Evolutionary conservation across 495 filamentous ascomycete species (phyloP), one percentile per base, ranked within the genome.

Genomic region (Aspergillus incahuasiensis): DNA sequence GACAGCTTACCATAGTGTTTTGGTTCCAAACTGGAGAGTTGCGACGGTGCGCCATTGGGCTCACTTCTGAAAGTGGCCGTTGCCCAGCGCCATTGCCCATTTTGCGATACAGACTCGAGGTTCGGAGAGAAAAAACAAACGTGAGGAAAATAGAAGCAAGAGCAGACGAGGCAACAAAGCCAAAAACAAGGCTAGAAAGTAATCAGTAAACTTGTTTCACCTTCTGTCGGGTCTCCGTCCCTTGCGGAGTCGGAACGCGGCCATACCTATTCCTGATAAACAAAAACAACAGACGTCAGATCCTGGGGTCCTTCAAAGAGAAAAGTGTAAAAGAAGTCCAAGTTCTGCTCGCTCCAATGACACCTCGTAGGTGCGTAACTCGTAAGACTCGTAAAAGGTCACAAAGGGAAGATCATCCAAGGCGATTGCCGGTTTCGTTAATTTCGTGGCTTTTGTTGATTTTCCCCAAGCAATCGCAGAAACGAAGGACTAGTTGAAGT

Each of bases 11-110:
- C 79, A 86, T 88, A 28, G 77, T 76, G 40, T 71, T 66, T 67
- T 88, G 83, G 61, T 84, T 85, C 82, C 83, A 90, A 72, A 82
- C 88, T 4, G 87, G 87, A 39, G 90, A 94, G 66, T 95, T 94
- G 38, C 79, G 70, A 56, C 80, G 71, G 51, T 76, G 74, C 46
- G 78, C 79, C 74, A 79, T 74, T 13, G 79, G 80, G 59, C 78
- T 79, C 63, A 83, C 67, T 66, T 83, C 80, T 25, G 79, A 76
- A 13, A 83, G 69, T 47, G 80, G 79, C 59, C 77, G 66, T 64
- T 76, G 78, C 22, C 68, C 70, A 22, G 71, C 55, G 58, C 68
- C 69, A 56, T 63, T 64, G 32, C 59, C 66, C 71, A 79, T 77
- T 16, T 77, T 62, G 48, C 16, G 57, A 59, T 46, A 63, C 41